Evolutionary conservation across 805 yeast genomes (phyloP).

Genomic region (Crinitomyces ghanaensis): DNA sequence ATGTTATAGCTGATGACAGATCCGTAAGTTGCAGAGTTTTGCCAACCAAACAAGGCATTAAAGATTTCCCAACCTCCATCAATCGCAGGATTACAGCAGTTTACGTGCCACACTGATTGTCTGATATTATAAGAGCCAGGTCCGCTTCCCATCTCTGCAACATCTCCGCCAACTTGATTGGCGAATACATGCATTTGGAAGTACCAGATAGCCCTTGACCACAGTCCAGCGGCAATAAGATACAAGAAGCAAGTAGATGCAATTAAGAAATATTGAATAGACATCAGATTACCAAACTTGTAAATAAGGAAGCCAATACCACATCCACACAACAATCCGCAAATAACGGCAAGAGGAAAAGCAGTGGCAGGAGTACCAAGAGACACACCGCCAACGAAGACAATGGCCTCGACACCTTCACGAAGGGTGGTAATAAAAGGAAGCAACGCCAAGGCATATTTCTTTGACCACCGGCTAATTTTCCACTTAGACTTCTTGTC

Average conservation of each 20-base stretch:
- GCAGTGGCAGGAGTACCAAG: slow-evolving; percentile 51
- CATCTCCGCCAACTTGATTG: slow-evolving; percentile 78
- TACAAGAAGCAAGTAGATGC: slow-evolving; percentile 79
- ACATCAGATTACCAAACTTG: slow-evolving; percentile 67
- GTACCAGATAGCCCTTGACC: slow-evolving; percentile 86
- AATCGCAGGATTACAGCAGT: slow-evolving; percentile 89
- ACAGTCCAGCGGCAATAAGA: slow-evolving; percentile 81
- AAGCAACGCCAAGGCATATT: slow-evolving; percentile 75
- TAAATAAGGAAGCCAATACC: slow-evolving; percentile 58
- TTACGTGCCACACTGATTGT: slow-evolving; percentile 83
- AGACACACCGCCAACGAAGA: slow-evolving; percentile 92
- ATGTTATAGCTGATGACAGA: slow-evolving; percentile 76
- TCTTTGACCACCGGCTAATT: slow-evolving; percentile 18
- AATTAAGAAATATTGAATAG: slow-evolving; percentile 75
- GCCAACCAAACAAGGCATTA: slow-evolving; percentile 92
- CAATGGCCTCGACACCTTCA: slow-evolving; percentile 95
- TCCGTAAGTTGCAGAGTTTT: slow-evolving; percentile 87
- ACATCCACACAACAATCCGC: slow-evolving; percentile 73
- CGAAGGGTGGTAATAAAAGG: slow-evolving; percentile 85
- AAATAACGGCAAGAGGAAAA: slow-evolving; percentile 84
- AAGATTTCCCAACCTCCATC: slow-evolving; percentile 95
- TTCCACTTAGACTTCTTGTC: slow-evolving; percentile 23
- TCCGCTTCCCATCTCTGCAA: slow-evolving; percentile 82
- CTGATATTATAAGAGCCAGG: slow-evolving; percentile 84
- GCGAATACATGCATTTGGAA: slow-evolving; percentile 60